These are phyloP conservation scores for Exophiala xenobiotica DNA, from an alignment of 2,329 filamentous ascomycete genomes.

Conservation along the genomic window DNA sequence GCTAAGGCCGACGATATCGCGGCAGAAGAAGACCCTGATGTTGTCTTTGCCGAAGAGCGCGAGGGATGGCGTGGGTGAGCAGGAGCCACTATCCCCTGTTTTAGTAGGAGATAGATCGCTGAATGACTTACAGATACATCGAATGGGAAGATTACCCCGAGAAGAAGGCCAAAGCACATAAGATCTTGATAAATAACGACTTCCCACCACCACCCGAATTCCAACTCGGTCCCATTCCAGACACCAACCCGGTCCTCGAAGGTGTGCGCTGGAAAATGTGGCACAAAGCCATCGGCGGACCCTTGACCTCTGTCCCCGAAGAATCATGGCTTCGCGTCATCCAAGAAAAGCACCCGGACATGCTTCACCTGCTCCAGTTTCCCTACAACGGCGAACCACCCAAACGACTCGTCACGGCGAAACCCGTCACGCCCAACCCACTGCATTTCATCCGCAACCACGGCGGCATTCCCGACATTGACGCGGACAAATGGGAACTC, in stretches of 20 bases:
- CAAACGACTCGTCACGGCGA: slow-evolving; percentile 56
- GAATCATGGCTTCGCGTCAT: slow-evolving; percentile 59
- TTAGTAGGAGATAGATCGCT: no score
- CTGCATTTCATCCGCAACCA: slow-evolving; percentile 71
- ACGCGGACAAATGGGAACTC: slow-evolving; percentile 55
- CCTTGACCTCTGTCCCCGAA: slow-evolving; percentile 51
- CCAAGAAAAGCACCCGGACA: slow-evolving; percentile 59
- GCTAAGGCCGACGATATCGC: slow-evolving; percentile 31
- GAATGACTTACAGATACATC: slow-evolving; percentile 60
- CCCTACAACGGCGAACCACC: slow-evolving; percentile 65
- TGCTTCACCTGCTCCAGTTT: slow-evolving; percentile 63
- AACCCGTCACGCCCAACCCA: slow-evolving; percentile 59
- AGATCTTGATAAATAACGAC: slow-evolving; percentile 55
- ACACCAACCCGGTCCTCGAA: slow-evolving; percentile 57
- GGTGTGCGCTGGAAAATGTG: slow-evolving; percentile 60
- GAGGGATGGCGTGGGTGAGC: slow-evolving; percentile 49
- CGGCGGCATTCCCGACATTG: slow-evolving; percentile 67
- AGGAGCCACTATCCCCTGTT: no score
- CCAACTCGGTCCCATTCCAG: slow-evolving; percentile 55
- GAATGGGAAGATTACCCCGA: slow-evolving; percentile 71
- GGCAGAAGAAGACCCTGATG: slow-evolving; percentile 43
- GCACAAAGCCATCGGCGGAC: slow-evolving; percentile 54
- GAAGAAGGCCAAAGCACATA: slow-evolving; percentile 60
- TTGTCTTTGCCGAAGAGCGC: slow-evolving; percentile 45
- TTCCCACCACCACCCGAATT: slow-evolving; percentile 55